Evolutionary conservation across 129 eudicot species (phyloP).

Genomic region (Artemisia tridentata): DNA sequence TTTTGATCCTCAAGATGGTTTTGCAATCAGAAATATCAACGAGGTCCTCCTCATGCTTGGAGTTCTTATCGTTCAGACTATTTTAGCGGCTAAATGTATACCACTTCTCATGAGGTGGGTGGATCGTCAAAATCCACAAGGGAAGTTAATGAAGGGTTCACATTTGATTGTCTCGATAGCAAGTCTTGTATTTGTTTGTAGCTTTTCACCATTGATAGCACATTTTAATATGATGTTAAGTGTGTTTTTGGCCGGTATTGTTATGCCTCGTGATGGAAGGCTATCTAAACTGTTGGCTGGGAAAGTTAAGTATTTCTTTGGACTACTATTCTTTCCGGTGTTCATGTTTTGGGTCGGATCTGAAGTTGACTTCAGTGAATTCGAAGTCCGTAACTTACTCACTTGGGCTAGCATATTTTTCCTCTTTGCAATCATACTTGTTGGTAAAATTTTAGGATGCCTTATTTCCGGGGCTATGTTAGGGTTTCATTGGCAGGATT

Average conservation of each 20-base stretch:
- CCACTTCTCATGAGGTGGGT: slow-evolving; percentile 76
- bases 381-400: slow-evolving; percentile 34
- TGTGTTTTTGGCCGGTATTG: slow-evolving; percentile 70
- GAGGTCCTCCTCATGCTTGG: slow-evolving; percentile 22
- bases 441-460: slow-evolving; percentile 66
- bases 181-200: slow-evolving; percentile 47
- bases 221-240: slow-evolving; percentile 57
- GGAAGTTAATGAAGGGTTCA: slow-evolving; percentile 81
- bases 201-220: slow-evolving; percentile 50
- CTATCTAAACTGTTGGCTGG: slow-evolving; percentile 58
- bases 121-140: slow-evolving; percentile 72
- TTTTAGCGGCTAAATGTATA: slow-evolving; percentile 42
- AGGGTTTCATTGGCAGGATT: slow-evolving; percentile 84
- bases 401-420: slow-evolving; percentile 52
- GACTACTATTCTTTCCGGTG: slow-evolving; percentile 55
- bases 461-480: slow-evolving; percentile 57
- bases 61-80: slow-evolving; percentile 31
- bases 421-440: slow-evolving; percentile 43
- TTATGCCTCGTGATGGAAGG: slow-evolving; percentile 86
- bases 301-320: slow-evolving; percentile 67
- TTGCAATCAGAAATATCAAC: background rate
- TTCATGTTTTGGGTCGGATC: slow-evolving; percentile 84
- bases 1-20: slow-evolving; percentile 37
- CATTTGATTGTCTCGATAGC: slow-evolving; percentile 71
- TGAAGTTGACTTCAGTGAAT: slow-evolving; percentile 43